Percentiles rank a stretch among this genome's conserved stretches.
phyloP scores from a whole-genome alignment of 1,139 yeast genomes.

The Pichia kudriavzevii region DNA sequence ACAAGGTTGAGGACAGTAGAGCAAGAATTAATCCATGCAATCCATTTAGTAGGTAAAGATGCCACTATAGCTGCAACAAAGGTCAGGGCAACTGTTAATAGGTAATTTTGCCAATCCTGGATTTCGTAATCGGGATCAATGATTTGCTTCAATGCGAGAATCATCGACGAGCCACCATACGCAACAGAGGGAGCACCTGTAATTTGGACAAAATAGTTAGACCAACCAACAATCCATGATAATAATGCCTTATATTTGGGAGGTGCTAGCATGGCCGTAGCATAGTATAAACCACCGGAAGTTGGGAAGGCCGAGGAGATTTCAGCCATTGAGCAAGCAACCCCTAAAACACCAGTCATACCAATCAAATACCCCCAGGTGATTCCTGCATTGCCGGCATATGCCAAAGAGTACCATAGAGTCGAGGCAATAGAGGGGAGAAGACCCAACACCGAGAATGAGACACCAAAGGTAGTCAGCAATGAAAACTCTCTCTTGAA shows the following conservation, averaged over 20 bases:
- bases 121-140: slow-evolving; percentile 33
- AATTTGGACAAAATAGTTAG: slow-evolving; percentile 50
- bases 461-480: slow-evolving; percentile 58
- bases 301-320: slow-evolving; percentile 62
- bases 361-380: slow-evolving; percentile 53
- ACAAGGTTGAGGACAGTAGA: slow-evolving; percentile 47
- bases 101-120: slow-evolving; percentile 44
- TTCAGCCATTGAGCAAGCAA: slow-evolving; percentile 54
- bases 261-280: slow-evolving; percentile 43
- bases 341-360: slow-evolving; percentile 39
- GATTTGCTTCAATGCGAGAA: slow-evolving; percentile 42
- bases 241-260: slow-evolving; percentile 45
- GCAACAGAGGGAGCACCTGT: slow-evolving; percentile 61
- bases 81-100: slow-evolving; percentile 46
- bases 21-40: slow-evolving; percentile 46
- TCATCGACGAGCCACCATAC: slow-evolving; percentile 53
- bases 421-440: slow-evolving; percentile 64
- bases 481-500: slow-evolving; percentile 61
- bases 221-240: slow-evolving; percentile 56
- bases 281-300: slow-evolving; percentile 61
- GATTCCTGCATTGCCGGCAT: slow-evolving; percentile 44
- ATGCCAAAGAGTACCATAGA: slow-evolving; percentile 39
- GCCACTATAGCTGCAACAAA: slow-evolving; percentile 43
- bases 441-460: slow-evolving; percentile 65
- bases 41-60: slow-evolving; percentile 45